Conservation (phyloP, 169 alveolate species). For the Cryptosporidium ubiquitum region DNA sequence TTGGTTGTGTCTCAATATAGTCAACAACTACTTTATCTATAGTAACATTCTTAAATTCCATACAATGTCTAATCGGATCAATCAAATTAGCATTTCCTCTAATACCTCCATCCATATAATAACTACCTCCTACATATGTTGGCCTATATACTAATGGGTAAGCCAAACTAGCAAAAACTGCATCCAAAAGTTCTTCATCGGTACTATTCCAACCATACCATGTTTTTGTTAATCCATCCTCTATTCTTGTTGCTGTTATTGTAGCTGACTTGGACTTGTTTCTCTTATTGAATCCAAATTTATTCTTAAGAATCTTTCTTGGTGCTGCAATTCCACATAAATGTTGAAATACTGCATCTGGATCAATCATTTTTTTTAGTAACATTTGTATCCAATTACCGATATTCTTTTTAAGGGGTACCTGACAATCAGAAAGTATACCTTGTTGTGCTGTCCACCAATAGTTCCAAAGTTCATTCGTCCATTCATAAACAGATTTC, state of each 20-base stretch:
- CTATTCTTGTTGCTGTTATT: constrained; percentile 67
- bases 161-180: constrained; percentile 73
- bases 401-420: constrained; percentile 54
- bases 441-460: constrained; percentile 73
- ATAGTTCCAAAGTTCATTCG: constrained; percentile 61
- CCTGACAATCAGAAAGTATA: constrained; percentile 63
- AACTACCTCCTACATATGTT: constrained; percentile 49
- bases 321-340: constrained; percentile 56
- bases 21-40: constrained; percentile 65
- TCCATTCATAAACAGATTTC: constrained; percentile 51
- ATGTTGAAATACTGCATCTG: constrained; percentile 72
- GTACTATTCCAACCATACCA: constrained; percentile 75
- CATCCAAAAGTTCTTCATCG: constrained; percentile 51
- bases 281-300: constrained; percentile 20
- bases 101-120: constrained; percentile 73
- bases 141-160: constrained; percentile 70
- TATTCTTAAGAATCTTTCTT: constrained; percentile 29
- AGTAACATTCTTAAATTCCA: constrained; percentile 69
- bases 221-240: constrained; percentile 64
- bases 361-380: constrained; percentile 66
- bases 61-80: constrained; percentile 66
- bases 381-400: constrained; percentile 67
- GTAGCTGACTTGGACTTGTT: constrained; percentile 28
- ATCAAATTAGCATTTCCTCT: constrained; percentile 69
- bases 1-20: constrained; percentile 68